These are phyloP conservation scores for Alternaria brassicae DNA, from an alignment of 2,329 filamentous ascomycete species.

Conservation along the genomic window DNA sequence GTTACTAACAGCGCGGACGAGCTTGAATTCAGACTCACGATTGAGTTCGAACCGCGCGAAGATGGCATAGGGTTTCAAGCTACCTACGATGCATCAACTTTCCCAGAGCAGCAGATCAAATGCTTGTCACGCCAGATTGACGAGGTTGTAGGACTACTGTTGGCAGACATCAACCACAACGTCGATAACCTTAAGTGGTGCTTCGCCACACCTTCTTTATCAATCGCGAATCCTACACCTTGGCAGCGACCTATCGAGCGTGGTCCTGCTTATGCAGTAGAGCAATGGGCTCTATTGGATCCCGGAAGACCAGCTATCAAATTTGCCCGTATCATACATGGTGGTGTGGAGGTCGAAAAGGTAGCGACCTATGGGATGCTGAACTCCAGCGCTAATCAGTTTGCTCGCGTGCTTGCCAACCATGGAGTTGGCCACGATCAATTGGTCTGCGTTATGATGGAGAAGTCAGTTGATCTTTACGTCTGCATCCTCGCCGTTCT, in stretches of 20 bases:
- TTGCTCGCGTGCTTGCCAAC: slow-evolving; percentile 65
- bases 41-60: slow-evolving; percentile 74
- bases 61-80: slow-evolving; percentile 59
- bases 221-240: slow-evolving; percentile 53
- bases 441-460: slow-evolving; percentile 76
- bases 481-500: slow-evolving; percentile 74
- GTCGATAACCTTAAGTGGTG: slow-evolving; percentile 37
- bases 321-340: slow-evolving; percentile 62
- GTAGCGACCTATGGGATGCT: slow-evolving; percentile 70
- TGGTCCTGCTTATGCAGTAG: slow-evolving; percentile 57
- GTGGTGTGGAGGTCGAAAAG: slow-evolving; percentile 42
- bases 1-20: slow-evolving; percentile 71
- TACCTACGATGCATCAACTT: slow-evolving; percentile 61
- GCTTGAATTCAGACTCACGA: slow-evolving; percentile 75
- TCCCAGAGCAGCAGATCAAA: slow-evolving; percentile 64
- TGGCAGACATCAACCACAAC: slow-evolving; percentile 45
- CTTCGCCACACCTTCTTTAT: slow-evolving; percentile 41
- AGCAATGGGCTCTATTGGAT: slow-evolving; percentile 56
- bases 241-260: slow-evolving; percentile 22
- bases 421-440: slow-evolving; percentile 60
- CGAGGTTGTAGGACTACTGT: slow-evolving; percentile 56
- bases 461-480: slow-evolving; percentile 78
- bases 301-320: slow-evolving; percentile 68
- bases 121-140: slow-evolving; percentile 69
- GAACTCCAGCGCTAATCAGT: slow-evolving; percentile 67